Percentiles rank a stretch among this genome's conserved stretches.
phyloP scores from a whole-genome alignment of 495 filamentous ascomycete genomes.

The Podospora sp. region DNA sequence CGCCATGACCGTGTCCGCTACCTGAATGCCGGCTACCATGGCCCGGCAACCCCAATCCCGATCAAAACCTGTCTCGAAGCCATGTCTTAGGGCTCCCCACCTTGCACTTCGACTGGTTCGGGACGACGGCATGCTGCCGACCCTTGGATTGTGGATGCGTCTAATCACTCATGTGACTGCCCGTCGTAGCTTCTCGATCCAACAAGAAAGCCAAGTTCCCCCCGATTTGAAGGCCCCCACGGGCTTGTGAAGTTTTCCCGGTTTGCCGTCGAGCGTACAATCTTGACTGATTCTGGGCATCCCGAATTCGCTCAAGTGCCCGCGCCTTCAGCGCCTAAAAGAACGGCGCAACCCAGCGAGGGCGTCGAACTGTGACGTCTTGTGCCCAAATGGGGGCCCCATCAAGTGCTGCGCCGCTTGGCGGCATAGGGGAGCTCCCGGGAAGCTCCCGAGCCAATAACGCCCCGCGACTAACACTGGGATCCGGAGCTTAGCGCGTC shows the following conservation, averaged over 20 bases:
- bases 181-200: not conserved
- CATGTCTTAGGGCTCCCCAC: conserved; percentile 1
- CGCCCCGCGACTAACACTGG: conserved; percentile 1
- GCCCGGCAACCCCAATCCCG: not conserved
- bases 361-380: conserved; percentile 6
- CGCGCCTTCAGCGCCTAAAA: not conserved
- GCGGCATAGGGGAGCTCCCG: conserved; percentile 3
- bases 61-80: conserved; percentile 3
- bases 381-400: not conserved
- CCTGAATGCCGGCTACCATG: not conserved
- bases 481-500: not conserved
- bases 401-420: not conserved
- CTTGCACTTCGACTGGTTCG: not conserved
- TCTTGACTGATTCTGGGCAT: not conserved
- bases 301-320: not conserved
- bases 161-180: conserved; percentile 6
- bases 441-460: not conserved
- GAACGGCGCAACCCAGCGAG: not conserved
- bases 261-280: not conserved
- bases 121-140: not conserved
- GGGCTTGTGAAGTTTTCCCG: too few species aligned
- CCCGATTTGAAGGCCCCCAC: not conserved
- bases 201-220: not conserved
- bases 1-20: not conserved
- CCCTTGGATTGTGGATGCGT: conserved; percentile 1